Evolutionary conservation across 257 asterid species (phyloP).

Genomic region (Capsicum rhomboideum): DNA sequence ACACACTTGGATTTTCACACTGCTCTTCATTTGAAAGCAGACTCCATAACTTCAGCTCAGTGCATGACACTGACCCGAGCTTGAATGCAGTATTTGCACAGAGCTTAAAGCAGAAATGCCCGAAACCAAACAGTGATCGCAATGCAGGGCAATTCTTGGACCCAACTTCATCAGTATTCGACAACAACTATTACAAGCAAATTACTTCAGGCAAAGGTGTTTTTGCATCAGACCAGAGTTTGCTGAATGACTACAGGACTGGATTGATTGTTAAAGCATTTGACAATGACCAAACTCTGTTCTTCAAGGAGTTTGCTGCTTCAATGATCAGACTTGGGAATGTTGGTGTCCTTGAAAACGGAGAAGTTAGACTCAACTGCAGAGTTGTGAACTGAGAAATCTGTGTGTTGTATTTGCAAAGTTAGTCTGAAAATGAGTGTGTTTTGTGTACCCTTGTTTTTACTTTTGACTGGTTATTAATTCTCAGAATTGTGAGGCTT

Average conservation of each 20-base stretch:
- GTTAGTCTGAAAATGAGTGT: not conserved
- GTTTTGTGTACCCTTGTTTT: not conserved
- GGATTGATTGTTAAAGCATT: constrained; percentile 48
- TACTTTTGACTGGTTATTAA: not conserved
- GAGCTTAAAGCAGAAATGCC: constrained; percentile 39
- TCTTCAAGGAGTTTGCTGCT: constrained; percentile 46
- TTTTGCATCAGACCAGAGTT: constrained; percentile 53
- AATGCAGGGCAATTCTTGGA: constrained; percentile 63
- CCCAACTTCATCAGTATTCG: constrained; percentile 45
- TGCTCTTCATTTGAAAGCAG: constrained; percentile 70
- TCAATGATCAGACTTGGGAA: constrained; percentile 62
- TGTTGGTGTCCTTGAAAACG: constrained; percentile 46
- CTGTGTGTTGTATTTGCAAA: not conserved
- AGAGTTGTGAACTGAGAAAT: constrained; percentile 34
- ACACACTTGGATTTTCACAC: constrained; percentile 74
- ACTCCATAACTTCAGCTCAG: constrained; percentile 50
- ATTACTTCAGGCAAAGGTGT: constrained; percentile 44
- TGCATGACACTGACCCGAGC: constrained; percentile 52
- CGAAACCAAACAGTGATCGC: constrained; percentile 26
- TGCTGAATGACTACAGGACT: constrained; percentile 42
- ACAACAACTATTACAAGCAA: constrained; percentile 48
- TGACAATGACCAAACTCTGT: constrained; percentile 38
- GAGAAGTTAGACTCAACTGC: constrained; percentile 55
- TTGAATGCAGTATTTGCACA: constrained; percentile 34
- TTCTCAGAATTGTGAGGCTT: not conserved